phyloP scores from a whole-genome alignment of 2,329 filamentous ascomycete genomes.

The Cytospora piceicola region DNA sequence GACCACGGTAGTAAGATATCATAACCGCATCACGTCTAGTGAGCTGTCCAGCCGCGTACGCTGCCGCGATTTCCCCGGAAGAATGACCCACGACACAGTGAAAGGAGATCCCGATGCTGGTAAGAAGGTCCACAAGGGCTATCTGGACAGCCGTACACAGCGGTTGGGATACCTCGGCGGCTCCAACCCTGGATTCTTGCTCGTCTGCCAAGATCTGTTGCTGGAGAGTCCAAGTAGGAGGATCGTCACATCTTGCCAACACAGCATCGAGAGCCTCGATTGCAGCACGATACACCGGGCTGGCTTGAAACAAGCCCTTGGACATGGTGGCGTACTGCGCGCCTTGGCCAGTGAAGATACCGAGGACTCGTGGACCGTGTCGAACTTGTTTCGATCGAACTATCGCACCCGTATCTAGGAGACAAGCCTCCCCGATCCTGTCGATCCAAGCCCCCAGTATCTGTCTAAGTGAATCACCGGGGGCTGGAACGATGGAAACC shows the following conservation, averaged over 20 bases:
- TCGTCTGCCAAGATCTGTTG: slow-evolving; percentile 40
- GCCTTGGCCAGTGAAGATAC: slow-evolving; percentile 51
- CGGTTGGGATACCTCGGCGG: slow-evolving; percentile 52
- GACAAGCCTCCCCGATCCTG: slow-evolving; percentile 27
- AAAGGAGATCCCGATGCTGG: slow-evolving; percentile 36
- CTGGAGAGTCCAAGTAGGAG: slow-evolving; percentile 41
- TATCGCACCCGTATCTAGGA: not conserved
- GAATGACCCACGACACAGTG: slow-evolving; percentile 45
- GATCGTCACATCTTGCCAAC: slow-evolving; percentile 35
- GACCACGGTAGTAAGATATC: slow-evolving; percentile 47
- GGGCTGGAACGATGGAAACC: slow-evolving; percentile 17
- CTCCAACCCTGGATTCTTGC: slow-evolving; percentile 38
- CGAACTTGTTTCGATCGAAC: slow-evolving; percentile 33
- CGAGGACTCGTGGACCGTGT: slow-evolving; percentile 35
- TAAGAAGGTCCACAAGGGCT: slow-evolving; percentile 41
- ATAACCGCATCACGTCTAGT: slow-evolving; percentile 44
- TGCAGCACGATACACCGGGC: slow-evolving; percentile 38
- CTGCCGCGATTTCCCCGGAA: slow-evolving; percentile 50
- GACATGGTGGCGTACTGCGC: slow-evolving; percentile 51
- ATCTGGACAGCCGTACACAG: slow-evolving; percentile 59
- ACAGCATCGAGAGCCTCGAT: slow-evolving; percentile 42
- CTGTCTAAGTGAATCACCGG: slow-evolving; percentile 14
- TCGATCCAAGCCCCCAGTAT: slow-evolving; percentile 36
- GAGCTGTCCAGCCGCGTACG: slow-evolving; percentile 46
- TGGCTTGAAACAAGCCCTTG: slow-evolving; percentile 38